Conservation (phyloP, 2,329 filamentous ascomycete genomes). For the Fonsecaea multimorphosa region DNA sequence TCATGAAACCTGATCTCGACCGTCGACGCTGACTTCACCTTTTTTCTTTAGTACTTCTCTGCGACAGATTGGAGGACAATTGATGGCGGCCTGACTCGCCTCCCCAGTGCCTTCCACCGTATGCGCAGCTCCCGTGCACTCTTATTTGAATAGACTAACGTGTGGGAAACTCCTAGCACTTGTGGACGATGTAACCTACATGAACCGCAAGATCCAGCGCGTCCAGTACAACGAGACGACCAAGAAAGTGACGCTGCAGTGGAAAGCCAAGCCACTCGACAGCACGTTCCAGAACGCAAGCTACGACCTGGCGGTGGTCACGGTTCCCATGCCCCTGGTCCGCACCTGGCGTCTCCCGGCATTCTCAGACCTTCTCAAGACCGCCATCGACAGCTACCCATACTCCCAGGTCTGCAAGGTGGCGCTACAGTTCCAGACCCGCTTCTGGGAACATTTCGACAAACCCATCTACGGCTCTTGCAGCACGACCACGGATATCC, state of each 20-base stretch:
- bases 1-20: neutral
- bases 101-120: slow-evolving; percentile 66
- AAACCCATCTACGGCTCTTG: slow-evolving; percentile 69
- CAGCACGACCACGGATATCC: slow-evolving; percentile 62
- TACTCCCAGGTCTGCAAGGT: slow-evolving; percentile 63
- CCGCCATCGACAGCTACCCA: slow-evolving; percentile 57
- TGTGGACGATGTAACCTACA: slow-evolving; percentile 62
- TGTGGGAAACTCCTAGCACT: slow-evolving; percentile 47
- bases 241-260: slow-evolving; percentile 64
- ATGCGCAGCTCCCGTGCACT: neutral
- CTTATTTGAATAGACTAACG: neutral
- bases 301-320: slow-evolving; percentile 71
- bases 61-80: slow-evolving; percentile 70
- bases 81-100: slow-evolving; percentile 64
- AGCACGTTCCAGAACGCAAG: slow-evolving; percentile 54
- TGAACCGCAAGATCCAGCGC: slow-evolving; percentile 64
- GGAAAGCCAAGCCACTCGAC: slow-evolving; percentile 52
- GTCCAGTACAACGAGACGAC: slow-evolving; percentile 59
- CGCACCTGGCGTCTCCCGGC: slow-evolving; percentile 65
- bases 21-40: neutral
- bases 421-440: slow-evolving; percentile 70
- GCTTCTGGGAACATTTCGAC: slow-evolving; percentile 63
- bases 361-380: slow-evolving; percentile 58
- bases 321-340: slow-evolving; percentile 69
- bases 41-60: slow-evolving; percentile 56